Base-by-base conservation (phyloP, 2,329 filamentous ascomycete species). In the Penicillium griseofulvum region DNA sequence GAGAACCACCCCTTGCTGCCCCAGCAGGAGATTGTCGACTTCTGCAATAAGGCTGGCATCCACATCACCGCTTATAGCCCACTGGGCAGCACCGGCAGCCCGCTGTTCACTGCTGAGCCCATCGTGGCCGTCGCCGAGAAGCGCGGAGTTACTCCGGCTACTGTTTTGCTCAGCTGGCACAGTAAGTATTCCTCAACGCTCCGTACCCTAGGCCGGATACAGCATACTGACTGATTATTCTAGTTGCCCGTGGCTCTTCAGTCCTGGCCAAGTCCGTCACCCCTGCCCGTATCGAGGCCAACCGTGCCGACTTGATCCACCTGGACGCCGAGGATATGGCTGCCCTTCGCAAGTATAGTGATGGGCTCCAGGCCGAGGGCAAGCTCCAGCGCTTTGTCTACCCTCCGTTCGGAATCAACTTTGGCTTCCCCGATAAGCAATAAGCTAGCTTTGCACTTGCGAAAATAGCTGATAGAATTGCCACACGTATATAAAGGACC, bases 1-100 rank as follows among this genome's bases (percentile, higher is more conserved):
- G 89, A 93, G 76, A 86, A 83, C 67, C 88, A 94, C 73, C 88
- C 89, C 0, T 90, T 90, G 43, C 72, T 84, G 14, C 82, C 80
- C 34, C 83, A 85, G 62, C 71, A 76, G 54, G 77, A 81, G 51
- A 79, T 80, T 61, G 68, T 82, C 28, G 73, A 79, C 47, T 81
- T 78, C 65, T 81, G 81, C 66, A 73, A 77, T 45, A 64, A 73
- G 29, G 77, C 78, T 61, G 77, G 76, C 19, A 83, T 83, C 52
- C 74, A 78, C 53, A 73, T 83, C 44, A 82, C 80, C 5, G 80
- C 80, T 10, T 84, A 83, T 67, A 79, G 71, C 47, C 73, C 73
- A 12, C 65, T 76, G 26, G 74, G 72, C 6, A 75, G 72, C 54
- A 78, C 74, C 9, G 75, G 75, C 4, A 74, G 72, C 51, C 75